phyloP scores from a whole-genome alignment of 2,329 filamentous ascomycete genomes.

The Talaromyces sp. region DNA sequence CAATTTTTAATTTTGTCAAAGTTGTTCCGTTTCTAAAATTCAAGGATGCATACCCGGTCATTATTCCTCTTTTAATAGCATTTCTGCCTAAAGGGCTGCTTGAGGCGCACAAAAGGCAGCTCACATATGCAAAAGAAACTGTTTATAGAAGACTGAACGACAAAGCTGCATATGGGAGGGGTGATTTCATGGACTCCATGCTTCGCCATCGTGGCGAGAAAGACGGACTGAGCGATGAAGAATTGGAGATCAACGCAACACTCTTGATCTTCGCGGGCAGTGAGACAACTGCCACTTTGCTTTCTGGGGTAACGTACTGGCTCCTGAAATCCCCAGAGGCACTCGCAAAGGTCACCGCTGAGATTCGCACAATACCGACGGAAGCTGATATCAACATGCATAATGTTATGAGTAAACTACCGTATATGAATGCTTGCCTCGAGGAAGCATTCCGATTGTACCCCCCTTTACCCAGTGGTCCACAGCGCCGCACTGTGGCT shows the following conservation, averaged over 20 bases:
- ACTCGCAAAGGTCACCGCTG: slow-evolving; percentile 35
- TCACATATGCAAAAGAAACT: not conserved
- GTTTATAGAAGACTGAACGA: not conserved
- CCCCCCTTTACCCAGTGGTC: slow-evolving; percentile 35
- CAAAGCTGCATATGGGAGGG: not conserved
- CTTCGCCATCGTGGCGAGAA: slow-evolving; percentile 8
- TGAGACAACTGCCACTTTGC: slow-evolving; percentile 48
- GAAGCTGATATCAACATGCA: slow-evolving; percentile 20
- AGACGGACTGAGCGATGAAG: slow-evolving; percentile 21
- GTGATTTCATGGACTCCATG: slow-evolving; percentile 9
- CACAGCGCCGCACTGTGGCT: not conserved
- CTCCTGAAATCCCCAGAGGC: slow-evolving; percentile 39
- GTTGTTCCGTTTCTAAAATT: not conserved
- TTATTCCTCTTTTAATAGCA: not conserved
- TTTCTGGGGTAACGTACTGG: slow-evolving; percentile 47
- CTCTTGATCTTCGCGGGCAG: slow-evolving; percentile 46
- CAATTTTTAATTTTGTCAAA: not conserved
- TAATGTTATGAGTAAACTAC: slow-evolving; percentile 29
- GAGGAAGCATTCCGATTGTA: slow-evolving; percentile 50
- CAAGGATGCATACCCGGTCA: not conserved
- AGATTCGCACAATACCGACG: slow-evolving; percentile 37
- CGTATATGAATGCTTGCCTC: slow-evolving; percentile 48
- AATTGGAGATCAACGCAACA: slow-evolving; percentile 39
- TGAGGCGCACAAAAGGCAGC: not conserved
- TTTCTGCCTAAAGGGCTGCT: not conserved